Percentiles rank a stretch among this genome's conserved stretches.
Evolutionary conservation across 352 stramenopile species (phyloP).

Genomic region (Globisporangium cylindrosporum): DNA sequence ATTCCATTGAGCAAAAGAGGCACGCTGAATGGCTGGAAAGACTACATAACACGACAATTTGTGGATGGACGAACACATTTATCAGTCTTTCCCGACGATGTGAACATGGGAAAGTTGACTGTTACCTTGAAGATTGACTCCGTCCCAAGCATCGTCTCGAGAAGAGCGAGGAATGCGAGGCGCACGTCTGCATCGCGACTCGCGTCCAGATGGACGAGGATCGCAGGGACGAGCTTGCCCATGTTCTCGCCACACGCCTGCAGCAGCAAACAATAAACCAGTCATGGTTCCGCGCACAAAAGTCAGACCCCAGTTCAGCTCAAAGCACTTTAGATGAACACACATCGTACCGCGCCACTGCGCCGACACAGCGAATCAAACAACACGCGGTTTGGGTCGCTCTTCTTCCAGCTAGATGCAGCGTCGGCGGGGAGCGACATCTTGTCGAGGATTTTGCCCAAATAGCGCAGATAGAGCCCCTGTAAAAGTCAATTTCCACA

Average conservation of each 20-base stretch:
- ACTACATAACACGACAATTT: conserved; percentile 23
- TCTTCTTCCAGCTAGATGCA: conserved; percentile 57
- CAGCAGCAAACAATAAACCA: neutral
- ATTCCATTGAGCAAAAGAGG: conserved; percentile 72
- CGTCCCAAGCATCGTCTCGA: conserved; percentile 77
- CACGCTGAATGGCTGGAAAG: conserved; percentile 61
- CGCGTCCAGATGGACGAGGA: conserved; percentile 66
- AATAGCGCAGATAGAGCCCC: conserved; percentile 54
- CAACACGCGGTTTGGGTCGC: conserved; percentile 47
- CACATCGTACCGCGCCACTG: conserved; percentile 43
- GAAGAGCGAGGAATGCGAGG: conserved; percentile 75
- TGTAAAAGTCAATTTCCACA: conserved; percentile 17
- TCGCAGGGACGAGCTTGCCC: conserved; percentile 49
- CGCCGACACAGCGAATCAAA: conserved; percentile 80
- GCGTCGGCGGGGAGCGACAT: conserved; percentile 49
- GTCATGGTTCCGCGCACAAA: neutral
- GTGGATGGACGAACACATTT: neutral
- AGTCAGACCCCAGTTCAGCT: neutral
- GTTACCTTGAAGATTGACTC: conserved; percentile 50
- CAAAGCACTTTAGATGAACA: neutral
- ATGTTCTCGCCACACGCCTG: conserved; percentile 67
- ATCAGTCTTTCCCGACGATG: neutral
- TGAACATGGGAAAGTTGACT: neutral
- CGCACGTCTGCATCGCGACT: conserved; percentile 71
- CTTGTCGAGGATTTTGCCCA: conserved; percentile 48